Base-by-base conservation (phyloP, 371 early-diverging fungal species). In the Mortierella sp. region DNA sequence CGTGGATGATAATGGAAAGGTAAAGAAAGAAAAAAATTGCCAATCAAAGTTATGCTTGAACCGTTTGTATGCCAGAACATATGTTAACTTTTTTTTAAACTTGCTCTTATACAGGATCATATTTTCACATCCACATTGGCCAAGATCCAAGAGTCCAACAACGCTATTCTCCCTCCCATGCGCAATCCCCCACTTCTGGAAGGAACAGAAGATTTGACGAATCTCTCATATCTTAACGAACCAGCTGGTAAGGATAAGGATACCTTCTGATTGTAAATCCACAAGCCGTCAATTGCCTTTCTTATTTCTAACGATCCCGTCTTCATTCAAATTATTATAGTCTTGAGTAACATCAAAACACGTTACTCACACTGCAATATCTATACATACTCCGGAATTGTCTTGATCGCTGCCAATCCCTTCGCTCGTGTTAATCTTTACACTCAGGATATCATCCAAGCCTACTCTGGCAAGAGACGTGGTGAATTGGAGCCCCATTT, bases 381-480 rank as follows among this genome's bases (percentile, higher is more conserved):
- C 70, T 99, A 99, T 85, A 99, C 99, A n/a, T 99, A 98, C 81
- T 98, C 99, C 30, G 99, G 99, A 61, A 96, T 98, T 67, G 98
- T 99, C 61, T 87, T 99, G 77, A 96, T 99, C 63, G 98, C 99
- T 45, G 92, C 97, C 76, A 99, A 99, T 86, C 99, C 99, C 4
- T 99, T 98, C 86, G 93, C 92, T 51, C 88, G 94, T 35, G 91
- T 99, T 52, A 87, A 92, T 24, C 86, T 98, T 37, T 98, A 99
- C 84, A 91, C 93, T 35, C 92, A 92, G 28, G 96, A 98, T 63
- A 90, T 96, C 61, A 93, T 98, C 83, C 90, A 94, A 73, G 95
- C 96, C 68, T 98, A 99, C 83, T 94, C 96, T 3, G 97, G 97
- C 22, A 95, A 95, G 83, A 90, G 93, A 72, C 92, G 97, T 51